A percentile compares a stretch with the other conserved stretches of the same genome.
These are phyloP conservation scores for Mikania micrantha DNA, from an alignment of 129 eudicot genomes.

Conservation along the genomic window DNA sequence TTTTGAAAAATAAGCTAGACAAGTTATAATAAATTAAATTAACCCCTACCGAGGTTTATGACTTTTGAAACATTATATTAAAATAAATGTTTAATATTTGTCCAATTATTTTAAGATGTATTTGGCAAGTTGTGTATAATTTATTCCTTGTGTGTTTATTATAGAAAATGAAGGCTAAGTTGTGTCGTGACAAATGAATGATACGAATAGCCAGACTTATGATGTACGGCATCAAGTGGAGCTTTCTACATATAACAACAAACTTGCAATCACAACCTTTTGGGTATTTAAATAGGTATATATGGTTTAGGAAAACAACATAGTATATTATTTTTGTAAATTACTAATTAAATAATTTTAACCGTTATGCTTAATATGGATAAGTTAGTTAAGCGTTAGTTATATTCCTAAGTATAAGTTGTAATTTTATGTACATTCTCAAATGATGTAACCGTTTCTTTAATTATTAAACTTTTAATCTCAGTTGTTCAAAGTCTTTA, in stretches of 20 bases:
- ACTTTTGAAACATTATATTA: background rate
- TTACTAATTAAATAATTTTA: background rate
- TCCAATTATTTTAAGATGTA: background rate
- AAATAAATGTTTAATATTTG: background rate
- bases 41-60: background rate
- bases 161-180: background rate
- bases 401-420: too few species aligned
- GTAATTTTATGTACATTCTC: too few species aligned
- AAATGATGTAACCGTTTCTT: too few species aligned
- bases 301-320: background rate
- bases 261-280: conserved; percentile 24
- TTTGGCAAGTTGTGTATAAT: background rate
- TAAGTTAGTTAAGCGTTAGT: background rate
- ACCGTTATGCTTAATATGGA: background rate
- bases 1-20: too few species aligned
- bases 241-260: conserved; percentile 22
- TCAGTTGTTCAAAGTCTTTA: too few species aligned
- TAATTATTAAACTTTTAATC: too few species aligned
- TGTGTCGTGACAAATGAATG: conserved; percentile 17
- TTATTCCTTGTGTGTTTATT: background rate
- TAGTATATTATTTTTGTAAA: background rate
- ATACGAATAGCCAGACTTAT: conserved; percentile 16
- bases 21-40: too few species aligned
- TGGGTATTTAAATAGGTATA: background rate
- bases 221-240: conserved; percentile 32